Base-by-base conservation (phyloP, 441 rosid species). In the Kokia cookei region DNA sequence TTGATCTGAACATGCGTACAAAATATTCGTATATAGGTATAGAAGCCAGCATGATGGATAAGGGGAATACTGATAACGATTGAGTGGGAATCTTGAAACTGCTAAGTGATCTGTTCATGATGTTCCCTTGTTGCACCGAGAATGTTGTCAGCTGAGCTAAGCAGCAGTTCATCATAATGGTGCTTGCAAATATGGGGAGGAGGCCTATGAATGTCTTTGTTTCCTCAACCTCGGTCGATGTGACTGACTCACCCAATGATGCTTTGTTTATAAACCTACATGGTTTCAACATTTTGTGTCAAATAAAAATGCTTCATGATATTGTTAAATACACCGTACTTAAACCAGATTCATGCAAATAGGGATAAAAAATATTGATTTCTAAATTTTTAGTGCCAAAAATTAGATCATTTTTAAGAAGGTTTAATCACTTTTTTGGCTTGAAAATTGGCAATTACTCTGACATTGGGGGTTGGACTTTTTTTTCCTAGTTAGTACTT, bases 131-230 rank as follows among this genome's bases (percentile, higher is more conserved):
- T 73, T 82, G 77, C 19, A 87, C 86, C 5, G 93, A 82, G 76
- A 87, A 86, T 29, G 93, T 88, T 29, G 75, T 81, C 4, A 90
- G 78, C 64, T 87, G 90, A 24, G 91, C 93, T 4, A 87, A 55
- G 78, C 89, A 87, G 32, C 88, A 83, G 74, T 81, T 88, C 90
- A 84, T 84, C 81, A 84, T 61, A 74, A 90, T 86, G 6, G 91
- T 87, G 88, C 88, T 80, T 2, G n/a, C 82, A 35, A 87, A 88
- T 26, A 88, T 87, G 27, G 91, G 95, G 58, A 73, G 76, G 29
- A 90, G 81, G 42, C 88, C 82, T 1, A 86, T 55, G 77, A 89
- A 82, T n/a, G 82, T 79, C 81, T 71, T 85, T 78, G 88, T 78
- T 84, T 89, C 90, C 59, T 86, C 85, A 17, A 90, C 83, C 7